These are phyloP conservation scores for Populus ilicifolia DNA, from an alignment of 345 rosid genomes.

Conservation along the genomic window DNA sequence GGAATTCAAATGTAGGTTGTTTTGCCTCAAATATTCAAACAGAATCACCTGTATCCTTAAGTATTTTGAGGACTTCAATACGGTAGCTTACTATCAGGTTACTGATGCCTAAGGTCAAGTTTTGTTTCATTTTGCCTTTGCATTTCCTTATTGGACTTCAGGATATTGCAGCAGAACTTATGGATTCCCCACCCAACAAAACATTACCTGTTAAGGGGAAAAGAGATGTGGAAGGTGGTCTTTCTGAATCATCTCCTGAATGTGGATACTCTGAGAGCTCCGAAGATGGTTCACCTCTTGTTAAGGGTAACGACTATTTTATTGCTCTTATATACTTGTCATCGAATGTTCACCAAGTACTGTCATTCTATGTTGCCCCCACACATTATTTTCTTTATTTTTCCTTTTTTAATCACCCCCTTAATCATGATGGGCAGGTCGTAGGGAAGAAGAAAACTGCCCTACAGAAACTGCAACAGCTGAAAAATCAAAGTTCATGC, in stretches of 20 bases:
- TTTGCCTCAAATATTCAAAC: slow-evolving; percentile 32
- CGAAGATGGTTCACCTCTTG: slow-evolving; percentile 45
- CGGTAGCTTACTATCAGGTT: background rate
- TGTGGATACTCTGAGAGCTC: slow-evolving; percentile 44
- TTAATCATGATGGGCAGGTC: slow-evolving; percentile 29
- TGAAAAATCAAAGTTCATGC: slow-evolving; percentile 39
- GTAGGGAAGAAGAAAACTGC: slow-evolving; percentile 23
- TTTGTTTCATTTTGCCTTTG: slow-evolving; percentile 25
- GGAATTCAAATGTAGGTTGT: slow-evolving; percentile 37
- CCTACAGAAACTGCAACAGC: slow-evolving; percentile 29
- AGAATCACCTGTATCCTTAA: slow-evolving; percentile 52
- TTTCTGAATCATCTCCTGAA: slow-evolving; percentile 45
- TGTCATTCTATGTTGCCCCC: background rate
- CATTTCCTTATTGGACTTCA: slow-evolving; percentile 47
- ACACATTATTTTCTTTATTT: slow-evolving; percentile 6
- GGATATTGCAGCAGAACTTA: slow-evolving; percentile 44
- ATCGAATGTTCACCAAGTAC: background rate
- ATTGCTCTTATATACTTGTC: background rate
- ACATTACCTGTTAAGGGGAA: slow-evolving; percentile 27
- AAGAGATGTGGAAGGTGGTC: slow-evolving; percentile 34
- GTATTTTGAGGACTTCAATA: slow-evolving; percentile 7
- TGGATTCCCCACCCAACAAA: slow-evolving; percentile 37
- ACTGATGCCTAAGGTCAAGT: slow-evolving; percentile 11
- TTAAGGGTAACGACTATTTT: slow-evolving; percentile 26
- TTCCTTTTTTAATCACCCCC: background rate